phyloP scores from a whole-genome alignment of 306 rosid species.

The Dryas alaskensis region DNA sequence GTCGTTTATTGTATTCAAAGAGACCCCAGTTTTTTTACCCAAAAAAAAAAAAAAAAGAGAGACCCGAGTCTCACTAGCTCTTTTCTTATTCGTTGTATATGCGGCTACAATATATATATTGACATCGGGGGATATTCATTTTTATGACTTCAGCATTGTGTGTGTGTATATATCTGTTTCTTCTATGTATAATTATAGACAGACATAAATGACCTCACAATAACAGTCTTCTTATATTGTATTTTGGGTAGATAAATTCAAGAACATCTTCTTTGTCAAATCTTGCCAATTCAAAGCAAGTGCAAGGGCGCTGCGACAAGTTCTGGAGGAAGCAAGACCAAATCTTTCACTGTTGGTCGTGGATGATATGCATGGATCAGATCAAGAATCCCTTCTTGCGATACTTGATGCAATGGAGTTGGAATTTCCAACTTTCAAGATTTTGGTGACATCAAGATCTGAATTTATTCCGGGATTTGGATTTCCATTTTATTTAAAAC shows the following conservation, averaged over 20 bases:
- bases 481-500: slow-evolving; percentile 19
- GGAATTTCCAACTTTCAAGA: slow-evolving; percentile 32
- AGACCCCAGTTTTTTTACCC: too few relatives aligned
- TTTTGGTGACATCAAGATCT: slow-evolving; percentile 22
- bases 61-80: too few relatives aligned
- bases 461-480: slow-evolving; percentile 30
- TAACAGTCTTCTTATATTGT: slow-evolving; percentile 10
- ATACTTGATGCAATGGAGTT: slow-evolving; percentile 22
- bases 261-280: slow-evolving; percentile 45
- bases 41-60: too few relatives aligned
- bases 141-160: too few relatives aligned
- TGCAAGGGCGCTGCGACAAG: neutral
- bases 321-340: slow-evolving; percentile 2
- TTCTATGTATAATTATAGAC: too few relatives aligned
- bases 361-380: slow-evolving; percentile 20
- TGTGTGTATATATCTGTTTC: too few relatives aligned
- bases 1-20: too few relatives aligned
- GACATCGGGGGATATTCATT: too few relatives aligned
- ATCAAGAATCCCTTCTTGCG: slow-evolving; percentile 16
- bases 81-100: too few relatives aligned
- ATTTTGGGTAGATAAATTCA: slow-evolving; percentile 41
- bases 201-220: neutral
- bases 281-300: slow-evolving; percentile 30
- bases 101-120: too few relatives aligned
- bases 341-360: slow-evolving; percentile 10